Conservation (phyloP, 306 rosid genomes). For the Adenanthera pavonina region DNA sequence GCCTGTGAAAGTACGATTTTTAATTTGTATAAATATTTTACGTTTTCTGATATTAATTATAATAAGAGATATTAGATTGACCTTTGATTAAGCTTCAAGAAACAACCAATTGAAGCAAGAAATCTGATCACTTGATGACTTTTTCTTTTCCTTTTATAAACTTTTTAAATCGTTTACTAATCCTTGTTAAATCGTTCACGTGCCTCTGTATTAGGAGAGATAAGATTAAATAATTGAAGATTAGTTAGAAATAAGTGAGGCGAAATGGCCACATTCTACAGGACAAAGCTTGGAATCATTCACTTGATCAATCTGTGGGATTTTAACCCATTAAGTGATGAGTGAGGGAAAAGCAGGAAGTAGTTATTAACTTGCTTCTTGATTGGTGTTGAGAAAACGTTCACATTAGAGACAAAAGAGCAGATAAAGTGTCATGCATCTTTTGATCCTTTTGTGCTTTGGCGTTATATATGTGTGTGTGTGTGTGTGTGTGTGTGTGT, state of each 20-base stretch:
- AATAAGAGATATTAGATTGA: slow-evolving; percentile 28
- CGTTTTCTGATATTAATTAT: too few species aligned
- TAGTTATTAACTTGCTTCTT: slow-evolving; percentile 24
- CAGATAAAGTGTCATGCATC: slow-evolving; percentile 9
- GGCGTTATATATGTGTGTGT: background rate
- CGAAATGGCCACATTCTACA: background rate
- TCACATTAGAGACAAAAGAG: slow-evolving; percentile 43
- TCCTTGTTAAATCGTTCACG: slow-evolving; percentile 43
- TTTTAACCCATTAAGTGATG: background rate
- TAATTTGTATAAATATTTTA: too few species aligned
- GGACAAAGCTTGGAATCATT: slow-evolving; percentile 37
- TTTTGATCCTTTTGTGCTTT: slow-evolving; percentile 42
- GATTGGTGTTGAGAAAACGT: slow-evolving; percentile 21
- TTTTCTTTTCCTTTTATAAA: background rate
- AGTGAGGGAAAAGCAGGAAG: slow-evolving; percentile 10
- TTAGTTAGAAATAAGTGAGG: slow-evolving; percentile 34
- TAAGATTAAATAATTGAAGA: slow-evolving; percentile 23
- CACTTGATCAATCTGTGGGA: slow-evolving; percentile 1
- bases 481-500: too few species aligned
- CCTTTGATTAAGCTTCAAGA: slow-evolving; percentile 48
- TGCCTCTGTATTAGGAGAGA: slow-evolving; percentile 51
- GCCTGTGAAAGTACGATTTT: too few species aligned
- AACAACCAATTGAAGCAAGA: slow-evolving; percentile 2
- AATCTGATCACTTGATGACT: slow-evolving; percentile 33
- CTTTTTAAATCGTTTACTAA: background rate